Evolutionary conservation across 768 basidiomycete species (phyloP).

Genomic region (Nidularia pulvinata): DNA sequence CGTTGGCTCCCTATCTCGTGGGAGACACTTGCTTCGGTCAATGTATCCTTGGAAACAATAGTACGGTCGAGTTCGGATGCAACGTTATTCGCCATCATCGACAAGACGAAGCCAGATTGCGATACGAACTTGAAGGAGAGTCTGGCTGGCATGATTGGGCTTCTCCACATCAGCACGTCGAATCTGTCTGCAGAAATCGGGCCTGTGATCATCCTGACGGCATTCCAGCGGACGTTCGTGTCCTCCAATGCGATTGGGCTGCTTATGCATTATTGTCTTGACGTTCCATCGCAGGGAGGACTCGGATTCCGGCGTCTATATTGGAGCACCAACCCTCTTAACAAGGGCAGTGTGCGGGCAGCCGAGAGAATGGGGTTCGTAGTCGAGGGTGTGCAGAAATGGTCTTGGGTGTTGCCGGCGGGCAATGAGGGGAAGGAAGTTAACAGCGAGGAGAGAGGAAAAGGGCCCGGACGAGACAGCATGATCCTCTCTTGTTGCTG

Average conservation of each 20-base stretch:
- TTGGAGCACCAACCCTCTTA: constrained; percentile 48
- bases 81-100: constrained; percentile 44
- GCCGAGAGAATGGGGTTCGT: constrained; percentile 56
- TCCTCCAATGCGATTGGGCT: constrained; percentile 42
- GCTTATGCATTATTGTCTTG: constrained; percentile 34
- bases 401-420: constrained; percentile 41
- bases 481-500: constrained; percentile 36
- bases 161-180: constrained; percentile 26
- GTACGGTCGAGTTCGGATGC: constrained; percentile 20
- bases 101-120: constrained; percentile 36
- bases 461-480: constrained; percentile 34
- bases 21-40: constrained; percentile 20
- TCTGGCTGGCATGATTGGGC: constrained; percentile 52
- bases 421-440: constrained; percentile 25
- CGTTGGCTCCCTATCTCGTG: constrained; percentile 39
- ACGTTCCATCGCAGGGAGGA: constrained; percentile 36
- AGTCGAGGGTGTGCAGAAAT: constrained; percentile 43
- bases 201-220: constrained; percentile 42
- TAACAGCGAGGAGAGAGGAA: constrained; percentile 20
- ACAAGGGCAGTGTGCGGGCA: constrained; percentile 37
- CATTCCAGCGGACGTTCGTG: constrained; percentile 49
- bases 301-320: constrained; percentile 53
- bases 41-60: constrained; percentile 18
- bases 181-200: constrained; percentile 46
- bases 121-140: constrained; percentile 18